Conservation (phyloP, 176 grass and related monocot genomes). For the Eleusine coracana region DNA sequence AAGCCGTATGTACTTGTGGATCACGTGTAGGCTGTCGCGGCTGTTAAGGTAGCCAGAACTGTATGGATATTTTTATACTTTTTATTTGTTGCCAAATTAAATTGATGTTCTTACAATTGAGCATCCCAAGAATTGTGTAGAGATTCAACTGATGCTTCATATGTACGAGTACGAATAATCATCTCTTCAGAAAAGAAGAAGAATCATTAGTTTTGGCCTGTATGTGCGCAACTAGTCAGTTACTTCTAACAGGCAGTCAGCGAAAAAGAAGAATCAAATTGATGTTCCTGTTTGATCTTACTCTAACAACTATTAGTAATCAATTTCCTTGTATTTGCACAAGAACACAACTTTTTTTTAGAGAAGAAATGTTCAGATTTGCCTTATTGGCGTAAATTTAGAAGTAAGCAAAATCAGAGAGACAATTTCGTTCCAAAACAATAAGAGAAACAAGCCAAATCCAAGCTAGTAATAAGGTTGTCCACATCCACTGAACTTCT, state of each 20-base stretch:
- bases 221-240: neutral
- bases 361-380: no score
- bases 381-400: neutral
- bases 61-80: no score
- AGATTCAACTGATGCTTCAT: neutral
- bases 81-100: no score
- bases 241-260: no score
- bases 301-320: no score
- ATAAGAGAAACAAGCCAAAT: neutral
- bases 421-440: no score
- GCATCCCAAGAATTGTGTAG: constrained; percentile 18
- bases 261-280: no score
- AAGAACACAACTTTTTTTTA: no score
- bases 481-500: neutral
- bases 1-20: constrained; percentile 24
- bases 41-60: no score
- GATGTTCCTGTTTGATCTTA: no score
- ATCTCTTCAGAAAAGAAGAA: neutral
- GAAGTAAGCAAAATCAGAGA: neutral
- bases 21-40: neutral
- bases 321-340: neutral
- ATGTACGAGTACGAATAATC: constrained; percentile 16
- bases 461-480: neutral
- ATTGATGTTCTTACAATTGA: neutral
- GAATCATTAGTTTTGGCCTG: neutral